Evolutionary conservation across 176 grass and related monocot genomes (phyloP), one percentile per base, ranked within the genome.

Genomic region (Rhynchospora tenuis): DNA sequence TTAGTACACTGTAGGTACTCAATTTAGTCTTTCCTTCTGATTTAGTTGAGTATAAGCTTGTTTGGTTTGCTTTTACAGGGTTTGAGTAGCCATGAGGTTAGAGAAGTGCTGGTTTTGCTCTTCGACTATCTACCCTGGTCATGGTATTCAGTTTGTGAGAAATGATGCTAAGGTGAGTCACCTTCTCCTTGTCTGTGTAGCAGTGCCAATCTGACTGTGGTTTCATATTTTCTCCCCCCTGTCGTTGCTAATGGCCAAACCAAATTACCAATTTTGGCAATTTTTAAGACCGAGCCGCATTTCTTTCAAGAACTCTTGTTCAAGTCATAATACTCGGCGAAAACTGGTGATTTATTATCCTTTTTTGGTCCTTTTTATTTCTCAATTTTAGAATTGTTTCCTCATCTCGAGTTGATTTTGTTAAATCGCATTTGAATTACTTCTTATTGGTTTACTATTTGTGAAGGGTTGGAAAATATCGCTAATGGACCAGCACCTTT

Each of bases 71-170:
- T 38, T 4, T 38, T 3, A 31, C 80, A 82, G 80, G 61, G 63
- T 82, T 67, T 82, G 57, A 75, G 59, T 77, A 86, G 60, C 68
- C 26, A 99, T 99, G 97, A 95, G 93, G 86, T 89, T 99, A 89
- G 93, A 99, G 91, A 99, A 95, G 89, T 99, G 97, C 83, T 93
- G 96, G 97, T 99, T 99, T 90, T 99, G 96, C 83, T 97, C 94
- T 31, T 97, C 94, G 29, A 97, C 94, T 57, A 63, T 97, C 79
- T 97, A 97, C 65, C 91, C 93, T 5, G 93, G 93, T 33, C 97
- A 99, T 67, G 91, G 93, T 55, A 99, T 96, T 88, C 97, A 99
- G 70, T 99, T 99, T 81, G 97, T 96, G 15, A 86, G 91, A 80
- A 99, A 96, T 71, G 97, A 99, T 68, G 97, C 97, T 76, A 99